Evolutionary conservation across 2,329 filamentous ascomycete species (phyloP).

Genomic region (Coniochaeta pulveracea): DNA sequence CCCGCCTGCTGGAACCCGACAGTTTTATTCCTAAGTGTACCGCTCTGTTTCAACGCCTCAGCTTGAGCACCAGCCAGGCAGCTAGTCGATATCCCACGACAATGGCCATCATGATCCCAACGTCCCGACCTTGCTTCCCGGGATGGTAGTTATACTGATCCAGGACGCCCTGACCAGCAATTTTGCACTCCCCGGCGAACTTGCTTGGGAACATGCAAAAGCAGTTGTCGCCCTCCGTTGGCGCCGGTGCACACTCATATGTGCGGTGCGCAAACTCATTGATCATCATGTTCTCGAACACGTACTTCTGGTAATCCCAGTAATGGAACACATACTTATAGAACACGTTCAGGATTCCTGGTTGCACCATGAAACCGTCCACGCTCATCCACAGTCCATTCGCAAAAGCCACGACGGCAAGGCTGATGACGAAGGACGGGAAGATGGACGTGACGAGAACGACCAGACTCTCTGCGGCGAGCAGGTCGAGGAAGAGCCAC

Average conservation of each 20-base stretch:
- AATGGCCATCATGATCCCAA: conserved; percentile 69
- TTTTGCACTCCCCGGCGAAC: conserved; percentile 52
- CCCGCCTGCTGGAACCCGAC: no score
- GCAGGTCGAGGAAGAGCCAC: conserved; percentile 76
- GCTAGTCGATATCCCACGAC: conserved; percentile 61
- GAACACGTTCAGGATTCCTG: conserved; percentile 64
- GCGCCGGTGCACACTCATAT: conserved; percentile 43
- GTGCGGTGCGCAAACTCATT: conserved; percentile 63
- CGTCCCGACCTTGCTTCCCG: conserved; percentile 53
- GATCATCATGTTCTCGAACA: conserved; percentile 89
- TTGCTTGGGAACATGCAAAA: conserved; percentile 61
- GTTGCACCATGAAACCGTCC: conserved; percentile 68
- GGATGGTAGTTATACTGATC: conserved; percentile 57
- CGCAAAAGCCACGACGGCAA: conserved; percentile 72
- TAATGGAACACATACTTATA: conserved; percentile 84
- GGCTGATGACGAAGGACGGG: conserved; percentile 68
- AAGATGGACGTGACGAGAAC: conserved; percentile 64
- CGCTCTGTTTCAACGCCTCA: conserved; percentile 19
- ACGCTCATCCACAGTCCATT: conserved; percentile 89
- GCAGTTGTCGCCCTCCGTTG: conserved; percentile 29
- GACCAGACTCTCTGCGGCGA: conserved; percentile 74
- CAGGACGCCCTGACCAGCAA: conserved; percentile 61
- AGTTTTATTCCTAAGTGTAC: no score
- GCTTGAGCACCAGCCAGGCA: conserved; percentile 49
- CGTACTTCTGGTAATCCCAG: conserved; percentile 78